Evolutionary conservation across 2,329 filamentous ascomycete genomes (phyloP), one percentile per base, ranked within the genome.

Genomic region (Ophiostoma ips): DNA sequence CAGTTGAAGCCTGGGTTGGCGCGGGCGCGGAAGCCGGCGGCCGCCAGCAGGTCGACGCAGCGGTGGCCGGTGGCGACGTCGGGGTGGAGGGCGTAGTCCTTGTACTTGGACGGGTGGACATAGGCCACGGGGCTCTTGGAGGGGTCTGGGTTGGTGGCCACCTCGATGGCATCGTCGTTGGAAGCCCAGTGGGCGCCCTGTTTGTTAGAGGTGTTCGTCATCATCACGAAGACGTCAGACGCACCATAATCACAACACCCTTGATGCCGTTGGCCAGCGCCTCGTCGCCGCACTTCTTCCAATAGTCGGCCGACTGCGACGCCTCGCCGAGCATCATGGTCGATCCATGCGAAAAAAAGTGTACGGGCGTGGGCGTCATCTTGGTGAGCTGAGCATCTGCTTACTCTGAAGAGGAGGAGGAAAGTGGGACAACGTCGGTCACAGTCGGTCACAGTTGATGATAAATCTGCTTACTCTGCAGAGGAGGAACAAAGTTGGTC

Each of bases 321-420:
- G 81, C 72, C 58, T 83, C 80, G 34, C 79, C 80, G 13, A 83
- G 65, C 80, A 83, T 84, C 78, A 82, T 83, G 36, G 79, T 83
- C 13, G 78, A 81, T 59, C 81, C 80, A 71, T 84, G 80, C 3
- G 79, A 81, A 63, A 83, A 83, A 64, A 82, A 77, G 59, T 81
- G 75, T 0, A 82, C 76, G 2, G 78, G 79, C 6, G 77, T 52
- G 10, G 37, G 24, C 3, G 21, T 13, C 48, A 49, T 49, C 28
- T 11, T 34, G 24, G 4, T 43, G 19, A 5, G 18, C 3, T 28
- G 31, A 30, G n/a, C n/a, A n/a, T n/a, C n/a, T 46, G 19, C 35
- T 11, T 24, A 40, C 37, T 13, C 18, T 40, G 12, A 24, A 19
- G 10, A 5, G 3, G 36, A n/a, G n/a, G n/a, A n/a, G n/a, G n/a